These are phyloP conservation scores for Wickerhamomyces ciferrii DNA, from an alignment of 805 yeast species.

Conservation along the genomic window DNA sequence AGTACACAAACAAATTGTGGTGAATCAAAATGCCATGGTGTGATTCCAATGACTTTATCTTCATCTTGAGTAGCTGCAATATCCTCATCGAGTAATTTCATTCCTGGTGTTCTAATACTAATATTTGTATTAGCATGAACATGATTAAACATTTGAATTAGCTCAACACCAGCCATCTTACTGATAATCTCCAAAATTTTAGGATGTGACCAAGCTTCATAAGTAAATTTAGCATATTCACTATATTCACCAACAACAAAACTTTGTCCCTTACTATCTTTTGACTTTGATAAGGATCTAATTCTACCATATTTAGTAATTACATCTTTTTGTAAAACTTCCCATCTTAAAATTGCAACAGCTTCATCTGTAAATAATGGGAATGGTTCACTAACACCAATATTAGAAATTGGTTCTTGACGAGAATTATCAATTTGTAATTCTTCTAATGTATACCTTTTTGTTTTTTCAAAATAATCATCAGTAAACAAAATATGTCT, in stretches of 20 bases:
- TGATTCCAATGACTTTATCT: constrained; percentile 40
- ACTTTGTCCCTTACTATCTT: no score
- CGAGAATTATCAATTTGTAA: constrained; percentile 33
- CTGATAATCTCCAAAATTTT: constrained; percentile 46
- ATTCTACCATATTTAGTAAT: constrained; percentile 24
- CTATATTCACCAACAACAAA: no score
- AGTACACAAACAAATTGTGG: constrained; percentile 58
- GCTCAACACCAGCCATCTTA: constrained; percentile 42
- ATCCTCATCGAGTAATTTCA: background rate
- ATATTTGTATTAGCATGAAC: constrained; percentile 51
- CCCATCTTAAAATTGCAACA: constrained; percentile 51
- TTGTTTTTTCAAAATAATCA: constrained; percentile 30
- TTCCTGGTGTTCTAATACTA: constrained; percentile 30
- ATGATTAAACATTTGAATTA: constrained; percentile 31
- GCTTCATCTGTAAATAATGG: constrained; percentile 60
- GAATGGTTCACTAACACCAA: constrained; percentile 57
- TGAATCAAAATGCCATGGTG: constrained; percentile 53
- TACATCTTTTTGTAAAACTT: constrained; percentile 41
- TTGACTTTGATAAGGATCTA: no score
- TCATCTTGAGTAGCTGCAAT: background rate
- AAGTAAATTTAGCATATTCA: constrained; percentile 25
- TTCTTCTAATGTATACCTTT: constrained; percentile 41
- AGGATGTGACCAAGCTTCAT: constrained; percentile 29
- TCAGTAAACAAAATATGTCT: constrained; percentile 33
- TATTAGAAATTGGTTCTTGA: constrained; percentile 43